phyloP scores from a whole-genome alignment of 257 asterid species.

The Marsdenia floribunda region DNA sequence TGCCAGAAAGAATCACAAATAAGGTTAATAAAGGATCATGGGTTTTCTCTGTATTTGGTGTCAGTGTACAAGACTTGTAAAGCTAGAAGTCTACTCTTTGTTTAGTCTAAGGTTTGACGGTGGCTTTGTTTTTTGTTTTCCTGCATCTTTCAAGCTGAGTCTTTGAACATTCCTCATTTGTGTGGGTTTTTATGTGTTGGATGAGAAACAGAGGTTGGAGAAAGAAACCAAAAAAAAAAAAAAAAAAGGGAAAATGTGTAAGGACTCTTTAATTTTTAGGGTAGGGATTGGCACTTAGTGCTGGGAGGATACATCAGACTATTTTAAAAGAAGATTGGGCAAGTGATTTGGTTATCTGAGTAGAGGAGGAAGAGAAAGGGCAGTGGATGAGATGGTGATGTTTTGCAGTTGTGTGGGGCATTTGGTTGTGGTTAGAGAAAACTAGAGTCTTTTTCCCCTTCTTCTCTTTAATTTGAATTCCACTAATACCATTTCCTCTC shows the following conservation, averaged over 20 bases:
- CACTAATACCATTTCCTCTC: not conserved
- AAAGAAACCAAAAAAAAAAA: not conserved
- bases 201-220: not conserved
- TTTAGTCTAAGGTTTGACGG: not conserved
- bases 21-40: not conserved
- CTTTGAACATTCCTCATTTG: too few relatives aligned
- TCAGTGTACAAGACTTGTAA: not conserved
- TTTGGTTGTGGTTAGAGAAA: not conserved
- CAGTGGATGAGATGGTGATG: not conserved
- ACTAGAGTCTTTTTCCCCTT: not conserved
- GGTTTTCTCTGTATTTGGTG: not conserved
- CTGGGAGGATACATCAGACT: not conserved
- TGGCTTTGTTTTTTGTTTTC: not conserved
- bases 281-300: not conserved
- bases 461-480: not conserved
- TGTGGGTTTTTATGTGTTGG: too few relatives aligned
- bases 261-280: not conserved
- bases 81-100: not conserved
- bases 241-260: not conserved
- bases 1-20: not conserved
- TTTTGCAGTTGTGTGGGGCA: not conserved
- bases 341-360: not conserved
- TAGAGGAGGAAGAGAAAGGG: not conserved
- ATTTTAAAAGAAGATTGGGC: not conserved
- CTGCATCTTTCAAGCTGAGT: too few relatives aligned